These are phyloP conservation scores for Diplodia sapinea DNA, from an alignment of 2,329 filamentous ascomycete genomes.

Conservation along the genomic window DNA sequence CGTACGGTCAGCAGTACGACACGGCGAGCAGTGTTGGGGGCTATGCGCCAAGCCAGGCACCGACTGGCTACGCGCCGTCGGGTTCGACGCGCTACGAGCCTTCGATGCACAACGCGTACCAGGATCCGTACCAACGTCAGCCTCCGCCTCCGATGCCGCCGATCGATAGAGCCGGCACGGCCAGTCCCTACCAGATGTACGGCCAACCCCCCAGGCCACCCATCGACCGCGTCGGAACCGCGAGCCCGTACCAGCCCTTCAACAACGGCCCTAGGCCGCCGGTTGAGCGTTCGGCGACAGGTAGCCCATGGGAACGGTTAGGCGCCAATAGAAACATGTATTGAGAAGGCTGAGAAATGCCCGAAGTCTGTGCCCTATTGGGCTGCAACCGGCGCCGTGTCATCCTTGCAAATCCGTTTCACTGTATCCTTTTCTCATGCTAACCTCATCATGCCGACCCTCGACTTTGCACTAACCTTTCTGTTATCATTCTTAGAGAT, in stretches of 20 bases:
- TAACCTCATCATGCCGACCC: constrained; percentile 10
- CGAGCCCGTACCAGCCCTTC: constrained; percentile 23
- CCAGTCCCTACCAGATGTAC: constrained; percentile 28
- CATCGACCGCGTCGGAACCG: constrained; percentile 5
- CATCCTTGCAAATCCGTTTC: constrained; percentile 4
- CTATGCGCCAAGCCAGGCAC: constrained; percentile 25
- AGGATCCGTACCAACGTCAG: constrained; percentile 18
- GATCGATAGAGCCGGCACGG: constrained; percentile 32
- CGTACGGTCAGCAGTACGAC: constrained; percentile 20
- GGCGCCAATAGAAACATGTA: constrained; percentile 16
- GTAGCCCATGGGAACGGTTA: constrained; percentile 17
- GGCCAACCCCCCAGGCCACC: not conserved
- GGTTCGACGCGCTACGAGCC: constrained; percentile 32
- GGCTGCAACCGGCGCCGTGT: not conserved
- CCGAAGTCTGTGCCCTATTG: constrained; percentile 1
- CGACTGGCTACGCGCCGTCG: constrained; percentile 34
- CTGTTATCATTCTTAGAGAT: not conserved
- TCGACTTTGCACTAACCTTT: not conserved
- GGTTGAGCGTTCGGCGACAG: constrained; percentile 11
- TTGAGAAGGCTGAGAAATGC: constrained; percentile 2
- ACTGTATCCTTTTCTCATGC: constrained; percentile 15
- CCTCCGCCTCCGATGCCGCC: constrained; percentile 23
- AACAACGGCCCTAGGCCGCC: constrained; percentile 1
- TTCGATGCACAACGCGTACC: constrained; percentile 25
- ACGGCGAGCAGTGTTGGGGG: constrained; percentile 14